Evolutionary conservation across 208 protist genomes (phyloP), one percentile per base, ranked within the genome.

Genomic region (Acanthamoeba castellanii): DNA sequence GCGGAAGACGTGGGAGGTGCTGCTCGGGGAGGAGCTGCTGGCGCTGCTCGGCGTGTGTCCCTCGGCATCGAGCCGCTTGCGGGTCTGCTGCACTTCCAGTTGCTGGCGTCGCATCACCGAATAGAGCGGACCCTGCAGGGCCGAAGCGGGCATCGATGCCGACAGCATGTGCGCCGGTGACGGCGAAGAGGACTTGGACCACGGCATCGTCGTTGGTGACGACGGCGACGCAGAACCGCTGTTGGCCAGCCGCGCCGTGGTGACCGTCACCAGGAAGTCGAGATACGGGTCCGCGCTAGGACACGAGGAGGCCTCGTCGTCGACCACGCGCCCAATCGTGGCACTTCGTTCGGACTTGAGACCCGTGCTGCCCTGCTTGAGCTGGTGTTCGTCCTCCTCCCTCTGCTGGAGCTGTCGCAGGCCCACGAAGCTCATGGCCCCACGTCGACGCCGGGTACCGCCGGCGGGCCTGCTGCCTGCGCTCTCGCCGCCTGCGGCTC

Each of bases 101-200:
- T 84, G 74, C 45, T 84, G 74, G 14, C 45, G 74, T 27, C 74
- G 74, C 74, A 84, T 84, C 8, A 84, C 74, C 22, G 74, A 84
- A 34, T 84, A 84, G 25, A 84, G 74, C 22, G 74, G 74, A 16
- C 74, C 74, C 27, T 84, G 74, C 20, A 34, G n/a, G 20, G n/a
- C 34, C 70, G 70, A 78, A 27, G 70, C 70, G 30, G 70, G 70
- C n/a, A 45, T 45, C n/a, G 70, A 78, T 13, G 70, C 11, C 70
- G 59, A 66, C 59, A 66, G 52, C 52, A 59, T 59, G 52, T 59
- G 52, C 52, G 52, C 52, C 52, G 52, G 8, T 0, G 66, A 20
- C 13, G 66, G 20, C 66, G 66, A 42, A 3, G 66, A 72, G 8
- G 66, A 30, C 66, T 72, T 72, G 25, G 30, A 9, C 30, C 32